Evolutionary conservation across 2,329 filamentous ascomycete species (phyloP), one percentile per base, ranked within the genome.

Genomic region (Fusarium compactum): DNA sequence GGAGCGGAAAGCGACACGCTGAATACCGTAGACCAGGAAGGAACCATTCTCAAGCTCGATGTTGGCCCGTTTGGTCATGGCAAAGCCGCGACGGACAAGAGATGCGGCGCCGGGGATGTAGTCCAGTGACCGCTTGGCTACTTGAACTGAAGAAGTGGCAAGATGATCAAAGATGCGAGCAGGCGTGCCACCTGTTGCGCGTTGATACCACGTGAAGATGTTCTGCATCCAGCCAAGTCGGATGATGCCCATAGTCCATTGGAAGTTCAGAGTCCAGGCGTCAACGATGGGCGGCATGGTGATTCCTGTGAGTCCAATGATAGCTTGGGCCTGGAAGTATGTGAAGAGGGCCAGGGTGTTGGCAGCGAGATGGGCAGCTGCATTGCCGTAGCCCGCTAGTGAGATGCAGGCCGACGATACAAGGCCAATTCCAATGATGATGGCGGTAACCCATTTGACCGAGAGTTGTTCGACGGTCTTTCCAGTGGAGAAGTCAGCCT

Each of bases 241-340:
- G 76, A 98, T 97, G 76, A 98, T 94, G 74, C 95, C 95, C 93
- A 98, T 96, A 77, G 92, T 96, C 95, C 95, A 98, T 78, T 97
- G 92, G 83, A 98, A 98, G 82, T 98, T 95, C 82, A 97, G 95
- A 2, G 95, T 97, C 95, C 95, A 98, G 0, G 94, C 87, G 76
- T 92, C 88, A 55, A 97, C 95, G 64, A 97, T 92, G 0, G 95
- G 95, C 6, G 95, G 95, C 67, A 97, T 87, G 29, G 86, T 85
- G 14, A 98, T 90, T 18, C 91, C 88, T 41, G 91, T 92, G 81
- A 97, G 91, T 68, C 95, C 95, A 74, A 97, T 86, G 80, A 98
- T 93, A 43, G 95, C 95, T 81, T 97, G 94, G 7, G 93, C 90
- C 81, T 98, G 95, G 86, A 98, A 97, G 81, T 96, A 98, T 67